Conservation (phyloP, 352 stramenopile species). For the Phytophthora syringae region DNA sequence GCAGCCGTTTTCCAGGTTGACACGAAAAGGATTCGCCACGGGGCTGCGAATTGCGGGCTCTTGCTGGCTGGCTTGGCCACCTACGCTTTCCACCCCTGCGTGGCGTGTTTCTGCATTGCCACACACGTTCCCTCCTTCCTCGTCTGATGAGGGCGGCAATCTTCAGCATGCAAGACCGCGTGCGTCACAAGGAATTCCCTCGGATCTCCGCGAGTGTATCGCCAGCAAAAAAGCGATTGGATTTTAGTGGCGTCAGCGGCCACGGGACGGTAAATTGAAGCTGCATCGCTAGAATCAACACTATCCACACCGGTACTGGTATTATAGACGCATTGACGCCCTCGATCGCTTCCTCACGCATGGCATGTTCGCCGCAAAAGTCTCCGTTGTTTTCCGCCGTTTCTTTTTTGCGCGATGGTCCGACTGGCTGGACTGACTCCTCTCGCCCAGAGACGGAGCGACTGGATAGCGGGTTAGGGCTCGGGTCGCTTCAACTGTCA, state of each 20-base stretch:
- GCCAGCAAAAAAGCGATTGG: neutral
- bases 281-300: neutral
- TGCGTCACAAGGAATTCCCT: slow-evolving; percentile 26
- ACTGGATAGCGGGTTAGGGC: slow-evolving; percentile 32
- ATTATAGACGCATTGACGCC: neutral
- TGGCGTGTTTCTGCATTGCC: slow-evolving; percentile 31
- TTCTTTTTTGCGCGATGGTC: slow-evolving; percentile 20
- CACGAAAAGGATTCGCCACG: neutral
- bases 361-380: too few species aligned
- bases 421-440: slow-evolving; percentile 29
- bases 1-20: slow-evolving; percentile 15
- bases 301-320: neutral
- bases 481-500: slow-evolving; percentile 8
- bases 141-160: slow-evolving; percentile 23
- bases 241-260: neutral
- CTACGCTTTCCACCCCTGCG: slow-evolving; percentile 33
- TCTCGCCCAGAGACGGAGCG: slow-evolving; percentile 7
- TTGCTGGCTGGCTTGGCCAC: slow-evolving; percentile 10
- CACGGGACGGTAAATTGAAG: slow-evolving; percentile 1
- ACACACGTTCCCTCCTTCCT: slow-evolving; percentile 42
- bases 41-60: too few species aligned
- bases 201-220: neutral
- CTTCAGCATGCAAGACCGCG: slow-evolving; percentile 5
- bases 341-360: too few species aligned
- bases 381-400: slow-evolving; percentile 3